Conservation (phyloP, 1,284 basidiomycete species). For the Heterobasidion parviporum region DNA sequence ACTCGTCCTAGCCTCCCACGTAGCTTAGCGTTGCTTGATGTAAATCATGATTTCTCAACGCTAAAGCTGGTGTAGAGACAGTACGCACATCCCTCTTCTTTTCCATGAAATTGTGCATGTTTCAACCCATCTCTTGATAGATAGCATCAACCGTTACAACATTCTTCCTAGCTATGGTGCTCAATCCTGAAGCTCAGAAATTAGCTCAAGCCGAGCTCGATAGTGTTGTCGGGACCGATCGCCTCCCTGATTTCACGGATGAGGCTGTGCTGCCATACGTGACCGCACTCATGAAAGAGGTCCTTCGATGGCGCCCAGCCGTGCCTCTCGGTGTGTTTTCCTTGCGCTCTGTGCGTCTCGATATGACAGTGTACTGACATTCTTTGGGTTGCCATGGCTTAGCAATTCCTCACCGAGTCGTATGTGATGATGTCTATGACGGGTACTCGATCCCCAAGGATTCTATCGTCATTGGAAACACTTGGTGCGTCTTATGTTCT, state of each 20-base stretch:
- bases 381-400: background rate
- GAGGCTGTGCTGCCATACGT: slow-evolving; percentile 11
- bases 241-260: slow-evolving; percentile 14
- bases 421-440: slow-evolving; percentile 25
- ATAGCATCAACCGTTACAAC: slow-evolving; percentile 11
- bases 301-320: slow-evolving; percentile 13
- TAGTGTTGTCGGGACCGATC: slow-evolving; percentile 11
- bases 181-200: slow-evolving; percentile 16
- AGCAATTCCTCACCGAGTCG: slow-evolving; percentile 21
- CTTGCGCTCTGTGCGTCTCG: background rate
- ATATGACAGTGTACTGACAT: background rate
- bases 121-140: slow-evolving; percentile 1
- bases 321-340: slow-evolving; percentile 3
- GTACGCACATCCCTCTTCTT: background rate
- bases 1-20: background rate
- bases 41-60: background rate
- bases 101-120: background rate
- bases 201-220: slow-evolving; percentile 19
- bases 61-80: background rate
- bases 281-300: slow-evolving; percentile 14
- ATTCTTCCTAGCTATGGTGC: slow-evolving; percentile 16
- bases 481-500: slow-evolving; percentile 14
- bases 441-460: slow-evolving; percentile 27
- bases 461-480: slow-evolving; percentile 23
- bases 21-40: background rate